These are phyloP conservation scores for Amorphotheca resinae DNA, from an alignment of 495 filamentous ascomycete species.

Conservation along the genomic window DNA sequence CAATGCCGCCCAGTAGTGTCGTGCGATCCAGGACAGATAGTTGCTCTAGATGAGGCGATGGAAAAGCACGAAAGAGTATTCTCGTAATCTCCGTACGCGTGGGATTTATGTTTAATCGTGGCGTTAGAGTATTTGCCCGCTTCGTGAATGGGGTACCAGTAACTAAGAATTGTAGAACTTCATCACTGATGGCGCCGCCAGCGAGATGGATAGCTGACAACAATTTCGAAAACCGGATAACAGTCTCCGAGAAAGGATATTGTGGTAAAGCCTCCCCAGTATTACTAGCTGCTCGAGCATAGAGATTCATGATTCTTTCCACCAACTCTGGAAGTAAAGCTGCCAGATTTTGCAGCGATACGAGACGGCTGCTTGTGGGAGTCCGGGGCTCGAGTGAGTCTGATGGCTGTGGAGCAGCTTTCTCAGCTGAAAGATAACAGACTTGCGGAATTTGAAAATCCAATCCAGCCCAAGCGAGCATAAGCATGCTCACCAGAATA, in stretches of 20 bases:
- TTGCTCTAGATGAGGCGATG: slow-evolving; percentile 46
- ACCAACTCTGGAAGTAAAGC: slow-evolving; percentile 59
- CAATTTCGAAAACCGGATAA: slow-evolving; percentile 66
- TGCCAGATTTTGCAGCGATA: slow-evolving; percentile 51
- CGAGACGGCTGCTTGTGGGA: slow-evolving; percentile 34
- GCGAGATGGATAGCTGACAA: slow-evolving; percentile 57
- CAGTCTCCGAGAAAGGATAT: slow-evolving; percentile 66
- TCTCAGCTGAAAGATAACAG: slow-evolving; percentile 35
- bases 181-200: slow-evolving; percentile 53
- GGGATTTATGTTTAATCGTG: slow-evolving; percentile 36
- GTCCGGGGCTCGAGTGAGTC: slow-evolving; percentile 34
- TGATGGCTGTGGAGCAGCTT: slow-evolving; percentile 23
- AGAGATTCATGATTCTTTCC: slow-evolving; percentile 73
- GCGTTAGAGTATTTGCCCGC: slow-evolving; percentile 18
- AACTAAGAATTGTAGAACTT: slow-evolving; percentile 56
- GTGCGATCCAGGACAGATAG: slow-evolving; percentile 57
- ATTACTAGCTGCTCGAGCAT: slow-evolving; percentile 60
- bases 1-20: slow-evolving; percentile 70
- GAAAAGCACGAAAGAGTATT: slow-evolving; percentile 61
- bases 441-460: slow-evolving; percentile 68
- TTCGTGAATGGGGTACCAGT: slow-evolving; percentile 34
- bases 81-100: slow-evolving; percentile 54
- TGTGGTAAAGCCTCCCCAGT: slow-evolving; percentile 72
- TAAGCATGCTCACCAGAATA: slow-evolving; percentile 65
- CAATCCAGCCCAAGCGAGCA: slow-evolving; percentile 74